Base-by-base conservation (phyloP, 164 flowering plant genomes). In the Aristolochia contorta region DNA sequence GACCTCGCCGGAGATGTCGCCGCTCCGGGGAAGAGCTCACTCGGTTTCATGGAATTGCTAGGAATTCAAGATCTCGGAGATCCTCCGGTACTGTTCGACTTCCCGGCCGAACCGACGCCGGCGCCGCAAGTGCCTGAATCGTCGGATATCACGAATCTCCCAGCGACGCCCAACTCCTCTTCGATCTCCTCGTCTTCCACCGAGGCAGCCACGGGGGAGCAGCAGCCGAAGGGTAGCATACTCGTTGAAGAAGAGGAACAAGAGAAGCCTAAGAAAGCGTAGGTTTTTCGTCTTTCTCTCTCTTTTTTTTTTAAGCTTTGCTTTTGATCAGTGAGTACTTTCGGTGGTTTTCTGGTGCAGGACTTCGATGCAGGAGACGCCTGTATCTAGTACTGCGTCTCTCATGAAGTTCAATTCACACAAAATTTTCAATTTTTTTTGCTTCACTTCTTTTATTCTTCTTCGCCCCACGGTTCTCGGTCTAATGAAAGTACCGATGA, bases 131-230 rank as follows among this genome's bases (percentile, higher is more conserved):
- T 55, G 6, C 68, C 75, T 0, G 43, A 55, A 18, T 56, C 82
- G 0, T 81, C 90, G 0, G 97, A 89, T 71, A 80, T 78, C n/a
- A 53, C 56, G 67, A 85, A 81, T 67, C 67, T 79, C 21, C 88
- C 93, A 12, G 72, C 82, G 0, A 82, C 92, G 0, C 94, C 96
- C 1, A 84, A 84, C 67, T 76, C 94, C 0, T 73, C 82, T 1
- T 85, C 94, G 41, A 78, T 86, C 54, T 86, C 97, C 46, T 81
- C 86, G 0, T 82, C 91, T 0, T 85, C 93, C 7, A 78, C 73
- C 12, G 96, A 86, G 65, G 85, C 80, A 0, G 72, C 68, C 16
- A 65, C 71, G 30, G 81, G 77, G 24, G 80, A 75, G 24, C 67
- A 64, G 32, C 65, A 46, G 9, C 30, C 2, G 30, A 27, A 27